Evolutionary conservation across 2,329 filamentous ascomycete species (phyloP).

Genomic region (Colletotrichum liaoningense): DNA sequence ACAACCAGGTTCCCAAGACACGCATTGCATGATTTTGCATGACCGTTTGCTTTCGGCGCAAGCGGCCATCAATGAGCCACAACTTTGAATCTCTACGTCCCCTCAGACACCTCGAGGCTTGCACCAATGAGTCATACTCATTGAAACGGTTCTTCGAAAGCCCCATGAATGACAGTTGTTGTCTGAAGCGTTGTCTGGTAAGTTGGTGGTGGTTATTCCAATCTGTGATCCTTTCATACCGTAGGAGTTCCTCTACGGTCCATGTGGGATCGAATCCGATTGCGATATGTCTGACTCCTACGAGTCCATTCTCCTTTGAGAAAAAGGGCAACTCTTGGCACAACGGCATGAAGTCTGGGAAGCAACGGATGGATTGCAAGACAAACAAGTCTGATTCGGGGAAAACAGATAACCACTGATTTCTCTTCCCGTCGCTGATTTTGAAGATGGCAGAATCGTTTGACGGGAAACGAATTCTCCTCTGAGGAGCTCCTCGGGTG

Average conservation of each 20-base stretch:
- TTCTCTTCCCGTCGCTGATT: not conserved
- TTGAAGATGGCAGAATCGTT: not conserved
- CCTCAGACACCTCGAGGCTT: too few species aligned
- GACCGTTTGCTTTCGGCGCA: not conserved
- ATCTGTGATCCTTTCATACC: not conserved
- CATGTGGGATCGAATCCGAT: not conserved
- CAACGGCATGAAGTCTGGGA: rapidly evolving
- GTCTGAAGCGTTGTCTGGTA: not conserved
- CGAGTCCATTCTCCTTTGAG: not conserved
- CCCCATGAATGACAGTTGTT: not conserved
- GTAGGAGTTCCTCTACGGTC: not conserved
- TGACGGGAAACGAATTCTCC: not conserved
- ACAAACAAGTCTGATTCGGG: not conserved
- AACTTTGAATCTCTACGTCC: not conserved
- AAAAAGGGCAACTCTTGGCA: not conserved
- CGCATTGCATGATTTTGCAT: not conserved
- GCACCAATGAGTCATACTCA: not conserved
- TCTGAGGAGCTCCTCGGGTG: not conserved
- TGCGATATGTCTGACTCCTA: not conserved
- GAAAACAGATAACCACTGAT: not conserved
- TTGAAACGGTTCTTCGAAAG: not conserved
- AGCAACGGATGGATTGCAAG: rapidly evolving
- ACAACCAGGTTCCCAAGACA: not conserved
- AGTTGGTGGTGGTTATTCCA: not conserved
- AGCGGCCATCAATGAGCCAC: not conserved